Percentiles rank a stretch among this genome's conserved stretches.
Conservation (phyloP, 331 rosid species). For the Acacia pycnantha region DNA sequence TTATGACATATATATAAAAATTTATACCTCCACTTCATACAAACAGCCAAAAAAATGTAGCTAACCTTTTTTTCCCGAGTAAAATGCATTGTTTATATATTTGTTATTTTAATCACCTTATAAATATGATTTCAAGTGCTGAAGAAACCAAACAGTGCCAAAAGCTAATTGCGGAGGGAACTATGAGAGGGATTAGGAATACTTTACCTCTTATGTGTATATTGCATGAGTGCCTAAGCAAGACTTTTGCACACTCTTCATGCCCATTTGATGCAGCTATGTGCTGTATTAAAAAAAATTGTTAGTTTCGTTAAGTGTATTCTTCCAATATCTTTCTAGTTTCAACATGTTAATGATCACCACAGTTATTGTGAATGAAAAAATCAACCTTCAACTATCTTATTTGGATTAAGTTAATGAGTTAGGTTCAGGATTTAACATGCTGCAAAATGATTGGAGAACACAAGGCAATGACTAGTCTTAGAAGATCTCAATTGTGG, state of each 20-base stretch:
- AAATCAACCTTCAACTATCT: not conserved
- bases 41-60: not conserved
- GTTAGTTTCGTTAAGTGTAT: conserved; percentile 4
- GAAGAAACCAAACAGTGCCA: not conserved
- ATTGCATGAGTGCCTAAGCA: conserved; percentile 65
- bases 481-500: not conserved
- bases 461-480: not conserved
- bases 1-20: not conserved
- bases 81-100: not conserved
- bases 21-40: not conserved
- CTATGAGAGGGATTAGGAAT: conserved; percentile 4
- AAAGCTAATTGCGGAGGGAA: not conserved
- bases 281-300: conserved; percentile 48
- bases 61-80: not conserved
- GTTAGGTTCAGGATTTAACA: not conserved
- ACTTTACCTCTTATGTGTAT: conserved; percentile 55
- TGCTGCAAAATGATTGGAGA: not conserved
- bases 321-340: not conserved
- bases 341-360: not conserved
- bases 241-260: conserved; percentile 66
- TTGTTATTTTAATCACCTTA: not conserved
- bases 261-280: conserved; percentile 80
- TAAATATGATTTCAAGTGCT: not conserved
- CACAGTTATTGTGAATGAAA: conserved; percentile 10
- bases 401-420: not conserved